These are phyloP conservation scores for Aspergillus pseudoterreus DNA, from an alignment of 2,329 filamentous ascomycete genomes.

Conservation along the genomic window DNA sequence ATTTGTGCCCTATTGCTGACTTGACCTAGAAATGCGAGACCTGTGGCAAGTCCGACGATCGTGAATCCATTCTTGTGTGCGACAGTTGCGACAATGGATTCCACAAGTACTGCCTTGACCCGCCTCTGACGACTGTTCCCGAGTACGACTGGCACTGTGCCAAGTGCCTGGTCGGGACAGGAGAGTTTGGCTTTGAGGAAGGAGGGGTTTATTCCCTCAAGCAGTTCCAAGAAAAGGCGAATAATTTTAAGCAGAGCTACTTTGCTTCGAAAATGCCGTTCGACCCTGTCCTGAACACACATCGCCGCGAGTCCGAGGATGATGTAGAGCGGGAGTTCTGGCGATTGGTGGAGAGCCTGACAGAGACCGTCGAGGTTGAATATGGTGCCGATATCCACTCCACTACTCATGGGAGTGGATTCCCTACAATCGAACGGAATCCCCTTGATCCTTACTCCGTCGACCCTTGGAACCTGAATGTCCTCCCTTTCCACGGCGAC, in stretches of 20 bases:
- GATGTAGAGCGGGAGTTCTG: slow-evolving; percentile 97
- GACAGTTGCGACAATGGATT: slow-evolving; percentile 89
- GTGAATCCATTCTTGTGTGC: slow-evolving; percentile 69
- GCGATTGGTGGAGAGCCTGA: slow-evolving; percentile 87
- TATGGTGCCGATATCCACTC: slow-evolving; percentile 98
- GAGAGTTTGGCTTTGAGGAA: slow-evolving; percentile 96
- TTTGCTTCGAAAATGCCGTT: slow-evolving; percentile 88
- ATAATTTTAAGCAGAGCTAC: slow-evolving; percentile 90
- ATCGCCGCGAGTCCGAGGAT: slow-evolving; percentile 81
- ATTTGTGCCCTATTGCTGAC: not conserved
- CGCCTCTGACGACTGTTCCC: slow-evolving; percentile 70
- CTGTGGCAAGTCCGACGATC: slow-evolving; percentile 76
- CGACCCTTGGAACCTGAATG: slow-evolving; percentile 94
- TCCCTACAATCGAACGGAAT: slow-evolving; percentile 88
- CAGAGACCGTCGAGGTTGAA: slow-evolving; percentile 95
- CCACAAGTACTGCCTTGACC: slow-evolving; percentile 85
- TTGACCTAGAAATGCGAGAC: slow-evolving; percentile 70
- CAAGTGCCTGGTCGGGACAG: slow-evolving; percentile 89
- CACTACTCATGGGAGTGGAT: slow-evolving; percentile 94
- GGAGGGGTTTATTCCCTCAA: slow-evolving; percentile 92
- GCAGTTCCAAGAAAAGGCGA: slow-evolving; percentile 94
- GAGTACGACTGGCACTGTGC: slow-evolving; percentile 95
- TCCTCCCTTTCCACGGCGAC: slow-evolving; percentile 83
- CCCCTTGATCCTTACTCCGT: slow-evolving; percentile 82
- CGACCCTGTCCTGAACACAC: slow-evolving; percentile 76